phyloP scores from a whole-genome alignment of 176 grass and related monocot genomes.

The Avena atlantica region DNA sequence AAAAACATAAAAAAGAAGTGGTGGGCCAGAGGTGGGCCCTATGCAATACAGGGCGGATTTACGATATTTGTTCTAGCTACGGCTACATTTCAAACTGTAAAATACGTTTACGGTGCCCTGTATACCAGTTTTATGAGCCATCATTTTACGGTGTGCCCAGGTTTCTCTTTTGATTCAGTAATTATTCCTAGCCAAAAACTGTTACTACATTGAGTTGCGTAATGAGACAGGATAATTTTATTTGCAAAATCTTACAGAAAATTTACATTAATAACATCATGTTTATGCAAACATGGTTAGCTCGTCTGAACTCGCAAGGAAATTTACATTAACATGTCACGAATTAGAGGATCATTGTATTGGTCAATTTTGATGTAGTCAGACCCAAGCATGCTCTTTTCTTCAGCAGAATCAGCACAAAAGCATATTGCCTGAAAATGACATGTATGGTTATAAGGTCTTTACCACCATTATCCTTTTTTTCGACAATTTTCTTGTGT shows the following conservation, averaged over 20 bases:
- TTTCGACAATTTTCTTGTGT: neutral
- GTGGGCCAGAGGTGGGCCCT: too few relatives aligned
- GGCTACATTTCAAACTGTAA: too few relatives aligned
- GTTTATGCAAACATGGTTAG: constrained; percentile 40
- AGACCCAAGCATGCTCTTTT: constrained; percentile 13
- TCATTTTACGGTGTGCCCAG: neutral
- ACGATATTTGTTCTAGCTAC: too few relatives aligned
- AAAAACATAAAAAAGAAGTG: too few relatives aligned
- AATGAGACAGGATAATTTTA: neutral
- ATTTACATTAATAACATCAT: constrained; percentile 15
- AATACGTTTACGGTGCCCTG: too few relatives aligned
- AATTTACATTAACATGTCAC: constrained; percentile 40
- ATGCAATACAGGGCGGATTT: too few relatives aligned
- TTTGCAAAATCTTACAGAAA: constrained; percentile 37
- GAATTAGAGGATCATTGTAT: constrained; percentile 32
- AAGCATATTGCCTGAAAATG: constrained; percentile 9
- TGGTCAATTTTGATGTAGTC: constrained; percentile 3
- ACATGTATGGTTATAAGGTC: neutral
- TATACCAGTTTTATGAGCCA: too few relatives aligned
- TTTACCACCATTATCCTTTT: neutral
- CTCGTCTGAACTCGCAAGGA: constrained; percentile 18
- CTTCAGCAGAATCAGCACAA: constrained; percentile 15
- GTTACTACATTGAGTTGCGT: neutral
- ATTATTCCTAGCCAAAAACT: neutral
- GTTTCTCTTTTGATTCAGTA: neutral